These are phyloP conservation scores for Exophiala xenobiotica DNA, from an alignment of 2,329 filamentous ascomycete genomes.

Conservation along the genomic window DNA sequence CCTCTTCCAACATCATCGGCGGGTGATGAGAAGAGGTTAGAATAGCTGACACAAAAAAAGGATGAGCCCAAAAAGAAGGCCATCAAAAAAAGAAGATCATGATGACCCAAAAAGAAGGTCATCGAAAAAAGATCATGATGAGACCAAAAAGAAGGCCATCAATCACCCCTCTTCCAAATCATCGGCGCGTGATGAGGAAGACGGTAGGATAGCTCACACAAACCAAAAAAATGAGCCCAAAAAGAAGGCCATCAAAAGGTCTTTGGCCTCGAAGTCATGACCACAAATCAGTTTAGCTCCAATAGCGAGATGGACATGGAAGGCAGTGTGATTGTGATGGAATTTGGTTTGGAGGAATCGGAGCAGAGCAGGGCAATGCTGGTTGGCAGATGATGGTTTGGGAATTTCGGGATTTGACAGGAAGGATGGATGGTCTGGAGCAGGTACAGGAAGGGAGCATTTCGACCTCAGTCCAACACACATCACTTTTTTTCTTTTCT, in stretches of 20 bases:
- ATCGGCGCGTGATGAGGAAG: slow-evolving; percentile 1
- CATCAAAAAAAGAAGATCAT: slow-evolving; percentile 13
- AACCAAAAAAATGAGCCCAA: slow-evolving; percentile 3
- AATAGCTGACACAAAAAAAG: neutral
- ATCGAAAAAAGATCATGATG: no score
- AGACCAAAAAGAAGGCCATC: no score
- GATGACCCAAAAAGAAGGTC: no score
- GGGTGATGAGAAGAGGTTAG: slow-evolving; percentile 1
- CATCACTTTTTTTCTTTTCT: neutral
- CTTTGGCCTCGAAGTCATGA: slow-evolving; percentile 1
- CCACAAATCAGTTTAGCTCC: neutral
- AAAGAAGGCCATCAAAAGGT: slow-evolving; percentile 13
- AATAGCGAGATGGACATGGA: neutral
- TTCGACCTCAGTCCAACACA: slow-evolving; percentile 8
- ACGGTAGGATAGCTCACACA: neutral
- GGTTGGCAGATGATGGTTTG: no score
- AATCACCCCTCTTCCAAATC: neutral
- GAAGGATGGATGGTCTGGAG: neutral
- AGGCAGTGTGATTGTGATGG: neutral
- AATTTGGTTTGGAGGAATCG: no score
- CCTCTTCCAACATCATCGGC: slow-evolving; percentile 1
- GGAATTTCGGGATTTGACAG: no score
- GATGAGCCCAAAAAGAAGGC: slow-evolving; percentile 11
- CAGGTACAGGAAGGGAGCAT: no score
- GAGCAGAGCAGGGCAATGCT: no score